These are phyloP conservation scores for Pseudopyrenochaeta lycopersici DNA, from an alignment of 2,329 filamentous ascomycete genomes.

Conservation along the genomic window DNA sequence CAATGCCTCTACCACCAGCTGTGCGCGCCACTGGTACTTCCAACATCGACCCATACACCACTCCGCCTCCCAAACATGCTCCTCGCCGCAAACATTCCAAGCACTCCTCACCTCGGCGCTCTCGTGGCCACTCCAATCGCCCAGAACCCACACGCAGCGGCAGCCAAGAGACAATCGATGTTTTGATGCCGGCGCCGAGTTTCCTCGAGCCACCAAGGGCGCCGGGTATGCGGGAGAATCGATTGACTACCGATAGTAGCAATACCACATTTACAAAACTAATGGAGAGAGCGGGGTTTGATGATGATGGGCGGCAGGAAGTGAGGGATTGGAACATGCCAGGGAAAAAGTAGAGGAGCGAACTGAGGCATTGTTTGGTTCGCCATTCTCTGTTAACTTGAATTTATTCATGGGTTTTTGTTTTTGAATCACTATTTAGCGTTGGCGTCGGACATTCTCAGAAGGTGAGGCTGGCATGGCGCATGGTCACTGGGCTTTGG, in stretches of 20 bases:
- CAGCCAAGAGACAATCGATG: constrained; percentile 56
- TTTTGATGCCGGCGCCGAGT: constrained; percentile 52
- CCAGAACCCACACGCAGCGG: constrained; percentile 31
- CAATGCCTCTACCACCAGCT: constrained; percentile 31
- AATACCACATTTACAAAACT: constrained; percentile 53
- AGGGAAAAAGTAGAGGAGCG: not conserved
- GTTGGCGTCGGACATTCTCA: constrained; percentile 15
- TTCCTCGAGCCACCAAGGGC: constrained; percentile 44
- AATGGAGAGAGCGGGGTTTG: constrained; percentile 54
- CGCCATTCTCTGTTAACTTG: not conserved
- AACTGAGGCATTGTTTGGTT: not conserved
- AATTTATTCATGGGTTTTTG: constrained; percentile 10
- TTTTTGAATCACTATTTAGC: constrained; percentile 9
- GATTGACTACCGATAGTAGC: constrained; percentile 39
- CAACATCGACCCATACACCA: constrained; percentile 43
- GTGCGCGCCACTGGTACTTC: constrained; percentile 34
- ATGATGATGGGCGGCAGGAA: constrained; percentile 37
- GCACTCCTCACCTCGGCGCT: not conserved
- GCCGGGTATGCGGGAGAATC: constrained; percentile 42
- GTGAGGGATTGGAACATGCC: constrained; percentile 38
- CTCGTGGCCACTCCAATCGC: constrained; percentile 19
- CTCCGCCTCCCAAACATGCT: constrained; percentile 29
- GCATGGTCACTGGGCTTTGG: not conserved
- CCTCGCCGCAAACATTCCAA: constrained; percentile 30
- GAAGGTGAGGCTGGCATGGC: not conserved